Percentiles rank a stretch among this genome's conserved stretches.
Evolutionary conservation across 352 stramenopile genomes (phyloP).

Genomic region (Lagenidium sp.): DNA sequence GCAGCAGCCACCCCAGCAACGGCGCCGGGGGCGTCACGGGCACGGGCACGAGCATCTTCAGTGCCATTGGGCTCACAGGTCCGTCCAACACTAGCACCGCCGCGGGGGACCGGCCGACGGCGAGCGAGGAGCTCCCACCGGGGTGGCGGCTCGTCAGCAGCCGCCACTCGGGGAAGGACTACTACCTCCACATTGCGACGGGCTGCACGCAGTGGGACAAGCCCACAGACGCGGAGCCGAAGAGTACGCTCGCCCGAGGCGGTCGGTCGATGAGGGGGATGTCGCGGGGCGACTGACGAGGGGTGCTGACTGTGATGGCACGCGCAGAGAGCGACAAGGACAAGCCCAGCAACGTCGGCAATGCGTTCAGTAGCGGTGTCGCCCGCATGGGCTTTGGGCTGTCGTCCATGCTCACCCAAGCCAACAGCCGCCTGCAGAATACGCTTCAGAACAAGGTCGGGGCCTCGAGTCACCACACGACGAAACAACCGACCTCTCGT

Average conservation of each 20-base stretch:
- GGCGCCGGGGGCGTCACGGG: constrained; percentile 9
- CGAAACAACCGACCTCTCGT: constrained; percentile 13
- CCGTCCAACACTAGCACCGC: constrained; percentile 1
- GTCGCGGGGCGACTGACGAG: too few species aligned
- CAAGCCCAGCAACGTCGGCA: constrained; percentile 26
- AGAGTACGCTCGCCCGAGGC: constrained; percentile 23
- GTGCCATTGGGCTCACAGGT: constrained; percentile 17
- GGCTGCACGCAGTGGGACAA: constrained; percentile 60
- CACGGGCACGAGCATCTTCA: constrained; percentile 63
- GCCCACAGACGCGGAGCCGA: constrained; percentile 54
- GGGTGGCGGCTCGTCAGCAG: constrained; percentile 68
- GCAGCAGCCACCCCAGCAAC: constrained; percentile 18
- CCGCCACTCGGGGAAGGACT: constrained; percentile 51
- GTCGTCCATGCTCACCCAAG: constrained; percentile 52
- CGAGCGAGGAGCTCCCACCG: constrained; percentile 26
- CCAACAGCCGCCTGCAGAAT: constrained; percentile 61
- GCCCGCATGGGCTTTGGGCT: constrained; percentile 55
- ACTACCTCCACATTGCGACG: constrained; percentile 64
- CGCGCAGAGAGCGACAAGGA: too few species aligned
- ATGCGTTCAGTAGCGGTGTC: constrained; percentile 58
- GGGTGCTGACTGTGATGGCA: too few species aligned
- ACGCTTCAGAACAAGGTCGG: constrained; percentile 44
- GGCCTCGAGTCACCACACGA: constrained; percentile 5
- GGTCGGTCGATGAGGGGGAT: too few species aligned
- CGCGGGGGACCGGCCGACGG: neutral